Conservation (phyloP, 352 stramenopile genomes). For the Phytopythium vexans region DNA sequence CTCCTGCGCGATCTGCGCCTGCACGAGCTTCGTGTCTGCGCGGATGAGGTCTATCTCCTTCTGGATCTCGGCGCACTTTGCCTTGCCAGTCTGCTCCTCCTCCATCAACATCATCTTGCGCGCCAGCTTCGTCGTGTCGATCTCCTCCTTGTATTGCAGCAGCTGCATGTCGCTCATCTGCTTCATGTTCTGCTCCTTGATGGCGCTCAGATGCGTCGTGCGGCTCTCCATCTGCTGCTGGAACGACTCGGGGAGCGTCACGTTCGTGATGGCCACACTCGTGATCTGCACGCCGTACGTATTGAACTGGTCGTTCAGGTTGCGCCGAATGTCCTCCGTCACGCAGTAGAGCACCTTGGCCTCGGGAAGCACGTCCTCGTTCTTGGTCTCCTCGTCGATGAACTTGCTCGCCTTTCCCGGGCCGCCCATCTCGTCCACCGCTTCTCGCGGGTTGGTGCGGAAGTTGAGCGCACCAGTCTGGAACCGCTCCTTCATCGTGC, state of each 20-base stretch:
- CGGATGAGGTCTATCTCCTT: constrained; percentile 54
- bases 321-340: constrained; percentile 62
- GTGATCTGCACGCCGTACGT: constrained; percentile 71
- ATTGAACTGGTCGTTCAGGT: constrained; percentile 70
- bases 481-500: constrained; percentile 46
- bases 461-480: constrained; percentile 27
- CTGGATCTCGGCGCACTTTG: constrained; percentile 51
- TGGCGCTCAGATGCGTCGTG: constrained; percentile 59
- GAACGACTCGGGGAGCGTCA: constrained; percentile 46
- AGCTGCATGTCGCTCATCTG: constrained; percentile 77
- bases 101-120: constrained; percentile 53
- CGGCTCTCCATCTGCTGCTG: constrained; percentile 65
- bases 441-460: constrained; percentile 9
- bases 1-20: constrained; percentile 55
- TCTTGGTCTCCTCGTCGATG: constrained; percentile 1
- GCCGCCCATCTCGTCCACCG: constrained; percentile 12
- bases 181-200: constrained; percentile 80
- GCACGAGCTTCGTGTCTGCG: constrained; percentile 43
- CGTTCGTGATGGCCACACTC: constrained; percentile 30
- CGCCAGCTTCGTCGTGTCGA: constrained; percentile 48
- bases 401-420: constrained; percentile 4
- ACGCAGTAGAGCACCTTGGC: constrained; percentile 40
- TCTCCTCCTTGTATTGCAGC: constrained; percentile 57
- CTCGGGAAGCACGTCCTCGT: constrained; percentile 1
- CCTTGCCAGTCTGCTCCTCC: constrained; percentile 55